Evolutionary conservation across 2,329 filamentous ascomycete genomes (phyloP), one percentile per base, ranked within the genome.

Genomic region (Arthrobotrys pseudoclavata): DNA sequence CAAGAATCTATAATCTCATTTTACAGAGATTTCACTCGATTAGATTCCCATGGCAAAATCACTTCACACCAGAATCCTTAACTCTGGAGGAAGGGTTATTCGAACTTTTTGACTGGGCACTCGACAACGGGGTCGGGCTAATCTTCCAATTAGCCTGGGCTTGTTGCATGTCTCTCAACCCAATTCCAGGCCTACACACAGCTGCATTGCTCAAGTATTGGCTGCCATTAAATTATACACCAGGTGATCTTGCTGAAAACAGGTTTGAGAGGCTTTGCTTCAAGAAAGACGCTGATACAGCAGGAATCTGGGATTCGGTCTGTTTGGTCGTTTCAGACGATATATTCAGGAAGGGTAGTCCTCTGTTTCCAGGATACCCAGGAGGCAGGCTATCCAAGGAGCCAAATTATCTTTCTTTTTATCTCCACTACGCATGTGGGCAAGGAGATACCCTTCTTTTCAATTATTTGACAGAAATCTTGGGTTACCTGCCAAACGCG

Each of bases 31-130:
- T 48, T 15, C 1, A 50, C 1, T 20, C 55, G 4, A 75, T 75
- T 18, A 42, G 62, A 47, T 75, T 68, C 55, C 70, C 70, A 0
- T 75, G 70, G 70, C 70, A 75, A 24, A 68, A 9, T 6, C 48
- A 68, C 26, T 62, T 68, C 24, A 31, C 52, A 5, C 67, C 67
- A n/a, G 42, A 69, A 4, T 62, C 34, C 18, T 9, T 24, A 3
- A 40, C 60, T 0, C 15, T 6, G 10, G 18, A 47, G 2, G 60
- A 57, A 10, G 22, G 22, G 5, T 1, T 50, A 10, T 55, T 47
- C 24, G 29, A 42, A 1, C 6, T 72, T 15, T 5, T 72, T 20
- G 69, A 72, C 34, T 72, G 69, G 69, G 48, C 61, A 0, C 34
- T 72, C 0, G 29, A 55, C 18, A 53, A 63, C 12, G 20, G 13